Conservation (phyloP, 2,329 filamentous ascomycete genomes). For the Ceratocystis eucalypticola region DNA sequence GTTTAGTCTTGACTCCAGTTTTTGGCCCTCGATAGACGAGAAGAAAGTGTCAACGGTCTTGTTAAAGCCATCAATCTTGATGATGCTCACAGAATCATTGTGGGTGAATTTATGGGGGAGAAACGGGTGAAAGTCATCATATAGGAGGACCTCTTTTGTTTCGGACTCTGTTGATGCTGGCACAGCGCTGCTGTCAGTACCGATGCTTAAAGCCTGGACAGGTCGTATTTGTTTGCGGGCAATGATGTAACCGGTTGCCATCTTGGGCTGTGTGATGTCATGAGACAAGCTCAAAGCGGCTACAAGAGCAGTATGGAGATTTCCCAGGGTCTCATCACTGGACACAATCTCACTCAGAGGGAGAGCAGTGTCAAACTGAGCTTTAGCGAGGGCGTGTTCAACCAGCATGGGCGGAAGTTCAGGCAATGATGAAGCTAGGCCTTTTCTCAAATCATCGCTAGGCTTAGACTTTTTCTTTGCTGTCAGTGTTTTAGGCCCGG, state of each 20-base stretch:
- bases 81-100: slow-evolving; percentile 49
- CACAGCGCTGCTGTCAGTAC: slow-evolving; percentile 21
- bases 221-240: slow-evolving; percentile 40
- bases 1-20: slow-evolving; percentile 66
- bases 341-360: slow-evolving; percentile 58
- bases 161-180: slow-evolving; percentile 23
- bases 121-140: slow-evolving; percentile 94
- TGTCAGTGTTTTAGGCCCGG: slow-evolving; percentile 27
- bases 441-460: slow-evolving; percentile 63
- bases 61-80: slow-evolving; percentile 78
- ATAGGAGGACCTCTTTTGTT: slow-evolving; percentile 46
- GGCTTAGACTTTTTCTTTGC: slow-evolving; percentile 53
- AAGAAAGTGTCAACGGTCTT: slow-evolving; percentile 94
- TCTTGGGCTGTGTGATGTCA: slow-evolving; percentile 51
- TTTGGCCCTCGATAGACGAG: slow-evolving; percentile 89
- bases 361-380: slow-evolving; percentile 53
- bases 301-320: slow-evolving; percentile 53
- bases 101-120: slow-evolving; percentile 64
- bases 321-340: slow-evolving; percentile 48
- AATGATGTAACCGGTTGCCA: slow-evolving; percentile 73
- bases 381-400: slow-evolving; percentile 65
- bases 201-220: not conserved
- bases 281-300: slow-evolving; percentile 58
- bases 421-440: slow-evolving; percentile 68
- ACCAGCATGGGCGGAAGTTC: slow-evolving; percentile 80